phyloP scores from a whole-genome alignment of 1,139 yeast species.

The Saccharomyces hybrid region DNA sequence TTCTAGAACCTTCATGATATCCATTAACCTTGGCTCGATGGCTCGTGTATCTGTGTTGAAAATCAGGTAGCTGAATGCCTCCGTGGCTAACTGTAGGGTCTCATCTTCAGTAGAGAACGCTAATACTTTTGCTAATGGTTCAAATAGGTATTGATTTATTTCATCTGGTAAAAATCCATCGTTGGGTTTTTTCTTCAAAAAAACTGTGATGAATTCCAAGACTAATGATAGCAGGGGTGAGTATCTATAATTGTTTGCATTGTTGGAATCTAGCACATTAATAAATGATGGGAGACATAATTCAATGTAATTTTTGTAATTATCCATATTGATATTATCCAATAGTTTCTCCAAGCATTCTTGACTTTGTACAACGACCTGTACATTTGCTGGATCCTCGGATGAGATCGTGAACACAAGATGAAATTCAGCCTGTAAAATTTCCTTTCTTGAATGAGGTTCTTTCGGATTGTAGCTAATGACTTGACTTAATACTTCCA shows the following conservation, averaged over 20 bases:
- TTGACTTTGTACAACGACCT: conserved; percentile 48
- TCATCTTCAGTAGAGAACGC: conserved; percentile 63
- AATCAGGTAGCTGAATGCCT: conserved; percentile 58
- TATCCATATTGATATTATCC: conserved; percentile 37
- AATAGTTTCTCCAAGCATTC: conserved; percentile 59
- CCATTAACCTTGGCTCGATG: conserved; percentile 41
- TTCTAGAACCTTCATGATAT: conserved; percentile 54
- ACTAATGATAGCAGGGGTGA: conserved; percentile 57
- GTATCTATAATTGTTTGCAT: conserved; percentile 30
- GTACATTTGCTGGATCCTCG: conserved; percentile 69
- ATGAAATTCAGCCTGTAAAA: conserved; percentile 39
- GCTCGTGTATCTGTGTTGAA: conserved; percentile 38
- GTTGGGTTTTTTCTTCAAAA: conserved; percentile 27
- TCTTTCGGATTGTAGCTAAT: conserved; percentile 35
- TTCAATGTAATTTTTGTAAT: conserved; percentile 37
- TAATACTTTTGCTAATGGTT: conserved; percentile 45
- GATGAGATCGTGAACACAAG: conserved; percentile 58
- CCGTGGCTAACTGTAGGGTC: conserved; percentile 69
- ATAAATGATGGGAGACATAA: conserved; percentile 28
- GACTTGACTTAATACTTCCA: conserved; percentile 57
- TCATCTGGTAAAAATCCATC: conserved; percentile 28
- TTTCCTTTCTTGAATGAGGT: conserved; percentile 17
- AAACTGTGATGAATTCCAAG: conserved; percentile 51
- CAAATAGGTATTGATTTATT: conserved; percentile 43
- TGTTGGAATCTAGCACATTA: conserved; percentile 21